A percentile compares a stretch with the other conserved stretches of the same genome.
These are phyloP conservation scores for Rubroboletus satanas DNA, from an alignment of 768 basidiomycete genomes.

Conservation along the genomic window DNA sequence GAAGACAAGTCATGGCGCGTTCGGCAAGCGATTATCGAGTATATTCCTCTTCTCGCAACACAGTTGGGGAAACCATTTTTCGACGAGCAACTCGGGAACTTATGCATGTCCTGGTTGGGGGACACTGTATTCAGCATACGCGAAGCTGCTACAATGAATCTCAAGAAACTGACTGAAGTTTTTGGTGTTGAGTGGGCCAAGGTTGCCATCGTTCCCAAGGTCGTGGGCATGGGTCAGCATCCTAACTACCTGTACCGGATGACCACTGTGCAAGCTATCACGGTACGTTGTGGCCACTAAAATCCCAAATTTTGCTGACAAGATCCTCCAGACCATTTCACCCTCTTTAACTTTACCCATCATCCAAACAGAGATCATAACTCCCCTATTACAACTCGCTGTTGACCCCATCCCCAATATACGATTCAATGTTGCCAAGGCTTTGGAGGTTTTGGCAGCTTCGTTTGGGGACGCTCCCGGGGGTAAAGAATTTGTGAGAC, in stretches of 20 bases:
- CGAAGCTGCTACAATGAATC: slow-evolving; percentile 95
- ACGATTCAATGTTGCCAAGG: slow-evolving; percentile 97
- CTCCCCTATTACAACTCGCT: slow-evolving; percentile 76
- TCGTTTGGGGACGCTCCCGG: slow-evolving; percentile 61
- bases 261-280: slow-evolving; percentile 98
- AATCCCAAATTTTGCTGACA: slow-evolving; percentile 2
- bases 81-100: slow-evolving; percentile 92
- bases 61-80: slow-evolving; percentile 97
- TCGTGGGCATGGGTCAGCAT: slow-evolving; percentile 94
- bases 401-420: slow-evolving; percentile 97
- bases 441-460: slow-evolving; percentile 81
- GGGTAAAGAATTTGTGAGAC: slow-evolving; percentile 69
- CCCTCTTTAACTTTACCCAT: slow-evolving; percentile 84
- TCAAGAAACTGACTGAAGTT: slow-evolving; percentile 96
- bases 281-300: slow-evolving; percentile 48
- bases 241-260: slow-evolving; percentile 97
- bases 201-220: slow-evolving; percentile 90
- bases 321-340: slow-evolving; percentile 75
- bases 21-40: slow-evolving; percentile 98
- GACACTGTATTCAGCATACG: slow-evolving; percentile 98
- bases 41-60: slow-evolving; percentile 97
- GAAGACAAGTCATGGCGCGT: slow-evolving; percentile 99
- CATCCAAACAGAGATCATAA: slow-evolving; percentile 78
- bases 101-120: slow-evolving; percentile 99
- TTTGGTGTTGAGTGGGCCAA: slow-evolving; percentile 99